Base-by-base conservation (phyloP, 2,329 filamentous ascomycete genomes). In the Coniella vitis region DNA sequence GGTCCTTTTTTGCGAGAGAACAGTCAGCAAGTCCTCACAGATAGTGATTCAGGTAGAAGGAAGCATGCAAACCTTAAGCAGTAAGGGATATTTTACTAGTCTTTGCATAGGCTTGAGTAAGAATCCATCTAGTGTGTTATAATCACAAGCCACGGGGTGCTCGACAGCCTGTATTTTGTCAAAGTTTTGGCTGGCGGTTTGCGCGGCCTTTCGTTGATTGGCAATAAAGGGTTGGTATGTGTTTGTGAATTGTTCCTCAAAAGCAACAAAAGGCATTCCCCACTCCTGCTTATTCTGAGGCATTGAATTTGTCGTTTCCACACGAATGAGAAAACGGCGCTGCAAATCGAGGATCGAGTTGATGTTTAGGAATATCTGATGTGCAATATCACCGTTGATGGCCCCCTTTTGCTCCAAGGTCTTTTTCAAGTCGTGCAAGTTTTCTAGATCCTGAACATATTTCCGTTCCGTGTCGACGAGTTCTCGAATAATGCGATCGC, bases 141-240 rank as follows among this genome's bases (percentile, higher is more conserved):
- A 87, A 58, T 91, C 89, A 53, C 87, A 84, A 4, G 93, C 88
- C 61, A 96, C 93, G 57, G 76, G 81, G 46, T 82, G 89, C 44
- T 79, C 85, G 38, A 87, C 87, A 29, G 79, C 70, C 56, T 80
- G 79, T 45, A 97, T 88, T 65, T 93, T 94, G 59, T 93, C 86
- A 65, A 94, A 96, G 52, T 91, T 84, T 52, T 84, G 78, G 57
- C 87, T 83, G 13, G 90, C 90, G n/a, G 87, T 79, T 57, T 85
- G 79, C 46, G 91, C 90, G 51, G 91, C 94, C 63, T 89, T 90
- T 57, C 88, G 83, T 69, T 96, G 91, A 62, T 98, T 98, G 31
- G 93, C 89, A 58, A 97, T 97, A 60, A 97, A 98, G 2, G 90
- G 90, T 60, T 95, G 88, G 64, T 98, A 98, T 52, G 95, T 90